Conservation (phyloP, 441 rosid species). For the Viola pubescens region DNA sequence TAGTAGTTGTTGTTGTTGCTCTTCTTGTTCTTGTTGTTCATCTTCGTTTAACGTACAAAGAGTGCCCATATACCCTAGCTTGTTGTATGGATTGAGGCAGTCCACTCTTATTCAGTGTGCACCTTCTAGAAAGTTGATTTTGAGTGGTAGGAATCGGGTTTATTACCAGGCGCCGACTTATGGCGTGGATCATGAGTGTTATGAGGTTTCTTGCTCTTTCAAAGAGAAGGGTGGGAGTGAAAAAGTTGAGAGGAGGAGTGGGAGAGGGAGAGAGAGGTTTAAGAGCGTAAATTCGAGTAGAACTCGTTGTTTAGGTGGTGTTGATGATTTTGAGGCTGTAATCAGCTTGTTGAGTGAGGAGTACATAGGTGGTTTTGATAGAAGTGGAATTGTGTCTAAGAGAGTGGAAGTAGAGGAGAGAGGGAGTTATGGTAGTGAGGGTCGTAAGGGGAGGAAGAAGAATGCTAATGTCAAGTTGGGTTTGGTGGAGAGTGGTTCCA, state of each 20-base stretch:
- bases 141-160: conserved; percentile 27
- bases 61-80: conserved; percentile 32
- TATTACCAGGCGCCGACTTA: conserved; percentile 27
- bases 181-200: conserved; percentile 28
- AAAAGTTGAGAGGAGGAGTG: conserved; percentile 25
- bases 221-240: conserved; percentile 22
- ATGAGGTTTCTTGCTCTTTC: conserved; percentile 40
- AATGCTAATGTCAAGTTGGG: conserved; percentile 19
- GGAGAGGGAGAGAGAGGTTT: conserved; percentile 31
- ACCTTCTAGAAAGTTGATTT: conserved; percentile 45
- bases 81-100: conserved; percentile 60
- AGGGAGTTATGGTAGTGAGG: conserved; percentile 24
- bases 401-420: conserved; percentile 35
- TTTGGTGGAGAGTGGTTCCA: conserved; percentile 29
- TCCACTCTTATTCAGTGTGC: conserved; percentile 59
- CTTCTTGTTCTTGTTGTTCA: conserved; percentile 9
- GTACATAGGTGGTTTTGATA: conserved; percentile 24
- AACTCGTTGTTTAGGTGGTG: conserved; percentile 30
- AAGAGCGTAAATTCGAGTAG: conserved; percentile 24
- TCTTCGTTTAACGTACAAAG: conserved; percentile 22
- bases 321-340: conserved; percentile 56
- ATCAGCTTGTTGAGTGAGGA: conserved; percentile 66
- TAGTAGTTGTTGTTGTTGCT: conserved; percentile 33
- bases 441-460: conserved; percentile 19
- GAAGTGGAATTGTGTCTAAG: conserved; percentile 26